Evolutionary conservation across 345 rosid genomes (phyloP).

Genomic region (Heritiera littoralis): DNA sequence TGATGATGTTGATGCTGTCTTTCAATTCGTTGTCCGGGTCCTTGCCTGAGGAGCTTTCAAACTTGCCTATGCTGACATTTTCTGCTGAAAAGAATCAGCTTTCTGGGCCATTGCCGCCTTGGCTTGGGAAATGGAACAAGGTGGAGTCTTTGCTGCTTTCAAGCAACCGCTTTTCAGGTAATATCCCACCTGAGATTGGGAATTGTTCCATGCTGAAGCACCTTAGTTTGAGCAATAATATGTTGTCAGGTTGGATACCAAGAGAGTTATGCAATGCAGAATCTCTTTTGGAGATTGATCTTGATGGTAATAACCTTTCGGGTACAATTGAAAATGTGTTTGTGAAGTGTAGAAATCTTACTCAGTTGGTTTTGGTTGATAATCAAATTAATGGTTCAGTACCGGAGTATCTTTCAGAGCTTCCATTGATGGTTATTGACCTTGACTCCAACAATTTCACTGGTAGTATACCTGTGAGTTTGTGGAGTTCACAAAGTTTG

Average conservation of each 20-base stretch:
- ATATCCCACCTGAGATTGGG: conserved; percentile 60
- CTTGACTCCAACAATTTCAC: conserved; percentile 77
- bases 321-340: conserved; percentile 67
- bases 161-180: conserved; percentile 55
- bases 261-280: conserved; percentile 65
- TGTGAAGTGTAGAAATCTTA: conserved; percentile 54
- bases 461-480: conserved; percentile 56
- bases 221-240: conserved; percentile 58
- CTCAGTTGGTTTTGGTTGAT: conserved; percentile 53
- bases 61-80: conserved; percentile 60
- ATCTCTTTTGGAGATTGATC: conserved; percentile 57
- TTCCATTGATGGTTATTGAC: conserved; percentile 72
- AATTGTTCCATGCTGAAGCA: conserved; percentile 58
- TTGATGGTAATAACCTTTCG: conserved; percentile 53
- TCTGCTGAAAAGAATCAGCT: conserved; percentile 75
- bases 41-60: conserved; percentile 63
- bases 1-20: conserved; percentile 66
- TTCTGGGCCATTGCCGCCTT: conserved; percentile 67
- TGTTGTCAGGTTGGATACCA: conserved; percentile 64
- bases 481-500: conserved; percentile 61
- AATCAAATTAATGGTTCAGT: conserved; percentile 63
- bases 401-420: conserved; percentile 60
- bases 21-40: conserved; percentile 70
- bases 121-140: conserved; percentile 71
- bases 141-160: conserved; percentile 64